Evolutionary conservation across 805 yeast genomes (phyloP).

Genomic region (Starmerella scarabaei): DNA sequence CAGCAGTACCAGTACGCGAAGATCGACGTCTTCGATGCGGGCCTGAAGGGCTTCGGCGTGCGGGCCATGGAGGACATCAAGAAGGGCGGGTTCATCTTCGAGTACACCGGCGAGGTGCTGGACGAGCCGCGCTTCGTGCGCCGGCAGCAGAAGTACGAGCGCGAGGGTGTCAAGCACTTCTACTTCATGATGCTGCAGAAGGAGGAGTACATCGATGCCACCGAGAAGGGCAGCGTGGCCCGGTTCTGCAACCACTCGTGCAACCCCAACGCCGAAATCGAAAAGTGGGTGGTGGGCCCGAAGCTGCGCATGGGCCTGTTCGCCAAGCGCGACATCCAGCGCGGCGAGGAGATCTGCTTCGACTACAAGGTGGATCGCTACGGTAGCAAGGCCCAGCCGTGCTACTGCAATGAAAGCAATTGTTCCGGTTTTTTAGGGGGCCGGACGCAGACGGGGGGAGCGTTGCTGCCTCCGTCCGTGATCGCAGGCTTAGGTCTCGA

Average conservation of each 20-base stretch:
- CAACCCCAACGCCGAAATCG: conserved; percentile 86
- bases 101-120: conserved; percentile 88
- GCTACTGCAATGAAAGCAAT: conserved; percentile 86
- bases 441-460: conserved; percentile 89
- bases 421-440: conserved; percentile 94
- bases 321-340: conserved; percentile 54
- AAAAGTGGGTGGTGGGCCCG: conserved; percentile 93
- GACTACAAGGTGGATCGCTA: conserved; percentile 92
- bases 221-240: conserved; percentile 74
- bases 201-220: conserved; percentile 91
- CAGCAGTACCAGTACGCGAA: conserved; percentile 61
- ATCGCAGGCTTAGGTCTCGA: conserved; percentile 75
- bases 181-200: conserved; percentile 93
- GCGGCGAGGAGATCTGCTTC: conserved; percentile 84
- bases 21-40: conserved; percentile 74
- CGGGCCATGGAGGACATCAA: conserved; percentile 50
- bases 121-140: conserved; percentile 62
- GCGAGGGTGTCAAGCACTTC: conserved; percentile 56
- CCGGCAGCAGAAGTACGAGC: conserved; percentile 57
- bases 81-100: conserved; percentile 66
- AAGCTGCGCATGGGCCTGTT: conserved; percentile 89
- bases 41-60: conserved; percentile 79
- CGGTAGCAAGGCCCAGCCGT: conserved; percentile 88
- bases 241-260: conserved; percentile 93
- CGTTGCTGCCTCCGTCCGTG: conserved; percentile 67